Evolutionary conservation across 1,284 basidiomycete genomes (phyloP), one percentile per base, ranked within the genome.

Genomic region (Testicularia cyperi): DNA sequence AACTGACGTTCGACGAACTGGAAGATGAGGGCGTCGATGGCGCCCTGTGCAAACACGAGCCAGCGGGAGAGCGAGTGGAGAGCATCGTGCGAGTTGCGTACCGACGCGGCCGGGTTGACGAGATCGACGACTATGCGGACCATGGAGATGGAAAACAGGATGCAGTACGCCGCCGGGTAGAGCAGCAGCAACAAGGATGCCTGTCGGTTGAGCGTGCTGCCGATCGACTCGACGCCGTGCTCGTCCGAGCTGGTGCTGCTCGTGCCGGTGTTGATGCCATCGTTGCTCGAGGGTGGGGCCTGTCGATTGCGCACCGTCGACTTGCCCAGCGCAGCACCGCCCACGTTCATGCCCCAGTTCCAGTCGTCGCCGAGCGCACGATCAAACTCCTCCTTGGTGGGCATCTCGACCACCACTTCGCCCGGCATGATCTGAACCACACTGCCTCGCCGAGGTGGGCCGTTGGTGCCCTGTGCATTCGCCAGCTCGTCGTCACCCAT

Each of bases 41-140:
- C 52, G 4, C 69, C 69, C 34, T 72, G 69, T 21, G 69, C 68
- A 42, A 72, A 72, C 39, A 72, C 60, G 18, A 68, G 19, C 69
- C 69, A 72, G 13, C 69, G 36, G 0, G 42, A 38, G 3, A 70
- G 35, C 6, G 37, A 32, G 30, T 67, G 61, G 12, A 72, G 48
- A 38, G 54, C 53, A 8, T 67, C 61, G 19, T 62, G 48, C 6
- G 53, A 25, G 30, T 45, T 46, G 2, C 42, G 26, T 2, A 49
- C 38, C 20, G 35, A 30, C 14, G 38, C 36, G 0, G 24, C 37
- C 6, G 55, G 55, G 20, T 64, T 38, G 7, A 52, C 58, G 22
- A 72, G 21, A 18, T 72, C 69, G 7, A 53, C 53, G 19, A 55
- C 32, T 9, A 72, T 37, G 3, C 68, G 38, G 9, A 46, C 58